These are phyloP conservation scores for Auriscalpium vulgare DNA, from an alignment of 768 basidiomycete genomes.

Conservation along the genomic window DNA sequence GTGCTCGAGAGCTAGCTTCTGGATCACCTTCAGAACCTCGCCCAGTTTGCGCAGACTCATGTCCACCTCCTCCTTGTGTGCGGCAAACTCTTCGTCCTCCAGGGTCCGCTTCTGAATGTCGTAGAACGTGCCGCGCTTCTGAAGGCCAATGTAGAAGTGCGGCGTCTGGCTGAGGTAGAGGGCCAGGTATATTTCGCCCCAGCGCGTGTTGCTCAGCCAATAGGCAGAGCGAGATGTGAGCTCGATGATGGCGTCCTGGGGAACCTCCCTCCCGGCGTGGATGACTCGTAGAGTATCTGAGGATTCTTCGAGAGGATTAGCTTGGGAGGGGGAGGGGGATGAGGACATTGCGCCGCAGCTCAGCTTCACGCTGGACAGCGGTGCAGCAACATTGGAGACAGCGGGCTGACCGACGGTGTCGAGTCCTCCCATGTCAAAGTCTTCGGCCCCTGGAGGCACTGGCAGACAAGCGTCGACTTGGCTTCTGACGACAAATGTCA, in stretches of 20 bases:
- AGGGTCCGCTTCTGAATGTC: constrained; percentile 37
- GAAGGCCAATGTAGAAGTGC: constrained; percentile 51
- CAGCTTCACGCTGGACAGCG: no score
- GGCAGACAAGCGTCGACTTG: constrained; percentile 39
- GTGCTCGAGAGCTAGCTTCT: not conserved
- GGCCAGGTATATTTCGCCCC: constrained; percentile 55
- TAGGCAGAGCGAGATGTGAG: constrained; percentile 21
- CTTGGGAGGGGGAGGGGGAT: no score
- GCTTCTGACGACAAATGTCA: constrained; percentile 52
- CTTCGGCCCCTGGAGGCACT: not conserved
- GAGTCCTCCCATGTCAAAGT: no score
- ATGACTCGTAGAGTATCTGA: not conserved
- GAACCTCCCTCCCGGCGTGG: not conserved
- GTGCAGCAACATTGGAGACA: no score
- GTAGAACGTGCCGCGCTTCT: constrained; percentile 45
- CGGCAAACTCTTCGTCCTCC: constrained; percentile 11
- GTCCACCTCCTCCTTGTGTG: not conserved
- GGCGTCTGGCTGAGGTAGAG: constrained; percentile 61
- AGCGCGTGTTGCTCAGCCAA: constrained; percentile 28
- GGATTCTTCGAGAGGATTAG: no score
- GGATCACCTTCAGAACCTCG: not conserved
- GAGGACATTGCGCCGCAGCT: no score
- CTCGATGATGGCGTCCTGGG: constrained; percentile 17
- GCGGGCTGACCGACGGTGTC: no score
- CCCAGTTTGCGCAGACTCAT: not conserved